Base-by-base conservation (phyloP, 2,329 filamentous ascomycete species). In the Phialemonium atrogriseum region DNA sequence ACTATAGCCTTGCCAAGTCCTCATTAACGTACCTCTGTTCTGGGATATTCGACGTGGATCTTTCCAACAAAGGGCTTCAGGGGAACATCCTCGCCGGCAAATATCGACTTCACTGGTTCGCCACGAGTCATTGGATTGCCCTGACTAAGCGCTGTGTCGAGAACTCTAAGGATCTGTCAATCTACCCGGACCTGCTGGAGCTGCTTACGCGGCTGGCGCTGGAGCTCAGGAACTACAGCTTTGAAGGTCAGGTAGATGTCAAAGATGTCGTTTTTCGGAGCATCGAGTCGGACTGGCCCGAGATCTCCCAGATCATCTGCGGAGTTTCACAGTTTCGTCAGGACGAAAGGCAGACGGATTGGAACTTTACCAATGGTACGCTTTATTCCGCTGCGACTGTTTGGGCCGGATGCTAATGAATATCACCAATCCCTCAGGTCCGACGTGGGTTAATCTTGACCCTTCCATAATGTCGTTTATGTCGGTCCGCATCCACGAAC, bases 61-160 rank as follows among this genome's bases (percentile, higher is more conserved):
- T 36, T 22, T 27, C 34, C 7, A 22, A 33, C 26, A n/a, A 36
- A 21, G 10, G 30, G 22, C 24, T 36, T 30, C 24, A 33, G 20
- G 27, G 14, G 14, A 36, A 36, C 22, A 36, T 36, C 30, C 24
- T 36, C 11, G 26, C 30, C 17, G 34, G 34, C 17, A 36, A 12
- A 33, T 36, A 36, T 18, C 30, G 34, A 26, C 30, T 36, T 26
- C 30, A 33, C 30, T 36, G 34, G 26, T 36, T 33, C 27, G 34
- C 30, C 17, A 28, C 27, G 19, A 33, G 29, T 23, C 34, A 33
- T 21, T 36, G 34, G 34, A 30, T 33, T 21, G 21, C 22, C 17
- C 30, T 36, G 12, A 27, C 14, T 14, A 36, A 22, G 13, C 22
- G 29, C 27, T 36, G 21, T 18, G 26, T 33, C 14, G 22, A 30